Conservation (phyloP, 2,329 filamentous ascomycete genomes). For the Ceratocystis ficicola region DNA sequence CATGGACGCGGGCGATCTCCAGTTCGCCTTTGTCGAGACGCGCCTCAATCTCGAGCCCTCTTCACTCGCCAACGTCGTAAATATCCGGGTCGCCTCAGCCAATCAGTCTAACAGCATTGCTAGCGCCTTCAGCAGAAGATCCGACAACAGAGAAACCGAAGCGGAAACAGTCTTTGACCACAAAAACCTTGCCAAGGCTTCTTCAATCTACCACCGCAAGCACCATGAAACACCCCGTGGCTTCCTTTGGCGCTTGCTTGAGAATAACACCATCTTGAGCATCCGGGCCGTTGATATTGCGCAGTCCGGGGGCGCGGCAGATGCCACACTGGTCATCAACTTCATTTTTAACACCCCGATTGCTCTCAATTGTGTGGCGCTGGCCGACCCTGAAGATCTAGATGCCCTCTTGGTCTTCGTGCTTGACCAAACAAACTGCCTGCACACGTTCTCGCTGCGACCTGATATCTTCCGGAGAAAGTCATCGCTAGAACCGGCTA, state of each 20-base stretch:
- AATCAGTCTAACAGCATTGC: constrained; percentile 30
- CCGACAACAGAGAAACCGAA: constrained; percentile 33
- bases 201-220: constrained; percentile 73
- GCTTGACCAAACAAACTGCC: constrained; percentile 62
- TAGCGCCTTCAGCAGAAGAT: constrained; percentile 26
- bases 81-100: constrained; percentile 53
- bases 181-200: constrained; percentile 61
- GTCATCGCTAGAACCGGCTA: constrained; percentile 56
- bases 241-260: constrained; percentile 83
- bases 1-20: constrained; percentile 53
- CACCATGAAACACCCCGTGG: constrained; percentile 64
- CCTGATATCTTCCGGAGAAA: constrained; percentile 68
- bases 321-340: constrained; percentile 63
- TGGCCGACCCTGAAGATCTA: constrained; percentile 67
- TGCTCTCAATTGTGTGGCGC: constrained; percentile 62
- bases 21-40: constrained; percentile 73
- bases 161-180: constrained; percentile 64
- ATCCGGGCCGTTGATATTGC: constrained; percentile 70
- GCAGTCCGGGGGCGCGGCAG: constrained; percentile 41
- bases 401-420: constrained; percentile 70
- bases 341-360: constrained; percentile 66
- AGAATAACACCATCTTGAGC: constrained; percentile 68
- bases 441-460: constrained; percentile 74
- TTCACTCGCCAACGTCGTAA: constrained; percentile 55
- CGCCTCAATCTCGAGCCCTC: constrained; percentile 68